A percentile compares a stretch with the other conserved stretches of the same genome.
Conservation (phyloP, 352 stramenopile species). For the Phytopythium mirpurense region DNA sequence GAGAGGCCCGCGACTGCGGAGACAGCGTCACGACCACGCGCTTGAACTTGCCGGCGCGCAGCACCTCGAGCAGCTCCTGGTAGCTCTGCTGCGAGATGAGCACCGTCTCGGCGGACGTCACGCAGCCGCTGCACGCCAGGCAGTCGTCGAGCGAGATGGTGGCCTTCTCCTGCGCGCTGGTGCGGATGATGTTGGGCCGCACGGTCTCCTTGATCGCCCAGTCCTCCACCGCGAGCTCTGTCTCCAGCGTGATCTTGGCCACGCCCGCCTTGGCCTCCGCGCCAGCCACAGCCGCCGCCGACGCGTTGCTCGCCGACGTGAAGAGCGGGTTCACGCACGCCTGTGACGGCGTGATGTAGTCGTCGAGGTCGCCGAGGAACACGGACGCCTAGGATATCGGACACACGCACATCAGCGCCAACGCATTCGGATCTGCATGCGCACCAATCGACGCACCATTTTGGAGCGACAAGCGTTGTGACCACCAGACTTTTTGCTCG, state of each 20-base stretch:
- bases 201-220: constrained; percentile 35
- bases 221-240: constrained; percentile 59
- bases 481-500: too few species aligned
- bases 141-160: constrained; percentile 96
- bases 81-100: constrained; percentile 95
- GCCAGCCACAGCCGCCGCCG: background rate
- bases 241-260: constrained; percentile 75
- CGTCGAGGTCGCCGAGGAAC: constrained; percentile 90
- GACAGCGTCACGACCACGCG: constrained; percentile 86
- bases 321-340: constrained; percentile 94
- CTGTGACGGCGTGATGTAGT: constrained; percentile 93
- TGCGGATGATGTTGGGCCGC: constrained; percentile 77
- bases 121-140: constrained; percentile 95
- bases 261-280: constrained; percentile 18
- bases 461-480: too few species aligned
- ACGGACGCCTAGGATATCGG: constrained; percentile 89
- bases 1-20: constrained; percentile 81
- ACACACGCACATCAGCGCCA: too few species aligned
- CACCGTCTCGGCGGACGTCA: constrained; percentile 98
- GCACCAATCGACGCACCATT: too few species aligned
- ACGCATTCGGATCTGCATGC: too few species aligned
- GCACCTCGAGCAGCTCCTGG: constrained; percentile 78
- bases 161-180: constrained; percentile 72
- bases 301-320: constrained; percentile 30
- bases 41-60: constrained; percentile 38